Evolutionary conservation across 2,329 filamentous ascomycete genomes (phyloP).

Genomic region (Rugonectria rugulosa): DNA sequence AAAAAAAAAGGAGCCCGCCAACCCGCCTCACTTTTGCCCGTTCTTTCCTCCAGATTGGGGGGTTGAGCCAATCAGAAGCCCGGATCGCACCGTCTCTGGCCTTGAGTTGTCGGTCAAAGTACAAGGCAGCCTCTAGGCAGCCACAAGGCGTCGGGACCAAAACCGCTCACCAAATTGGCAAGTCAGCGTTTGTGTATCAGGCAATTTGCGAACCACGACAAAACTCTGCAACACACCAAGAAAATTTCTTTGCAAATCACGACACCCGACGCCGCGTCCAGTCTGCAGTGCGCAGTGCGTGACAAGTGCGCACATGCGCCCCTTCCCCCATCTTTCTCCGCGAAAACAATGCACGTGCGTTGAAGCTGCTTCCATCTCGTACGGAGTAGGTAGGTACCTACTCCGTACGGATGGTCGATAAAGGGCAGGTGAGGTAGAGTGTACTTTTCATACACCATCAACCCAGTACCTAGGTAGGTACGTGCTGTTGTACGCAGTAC

Average conservation of each 20-base stretch:
- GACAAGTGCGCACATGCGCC: background rate
- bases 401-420: too few relatives aligned
- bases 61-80: constrained; percentile 12
- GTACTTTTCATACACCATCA: too few relatives aligned
- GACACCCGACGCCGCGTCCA: background rate
- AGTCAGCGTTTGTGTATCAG: background rate
- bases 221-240: background rate
- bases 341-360: too few relatives aligned
- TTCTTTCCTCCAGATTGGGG: background rate
- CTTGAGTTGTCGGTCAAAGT: background rate
- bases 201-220: constrained; percentile 16
- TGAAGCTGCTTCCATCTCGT: too few relatives aligned
- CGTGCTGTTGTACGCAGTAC: too few relatives aligned
- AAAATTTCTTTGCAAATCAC: background rate
- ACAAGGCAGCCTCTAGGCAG: constrained; percentile 22
- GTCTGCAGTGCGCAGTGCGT: background rate
- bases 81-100: background rate
- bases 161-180: constrained; percentile 8
- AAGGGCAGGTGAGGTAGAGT: too few relatives aligned
- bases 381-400: too few relatives aligned
- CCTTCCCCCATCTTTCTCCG: too few relatives aligned
- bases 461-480: too few relatives aligned
- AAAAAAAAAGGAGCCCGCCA: constrained; percentile 6
- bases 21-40: constrained; percentile 20
- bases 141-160: constrained; percentile 21